These are phyloP conservation scores for Emmonsiellopsis sp. DNA, from an alignment of 2,329 filamentous ascomycete genomes.

Conservation along the genomic window DNA sequence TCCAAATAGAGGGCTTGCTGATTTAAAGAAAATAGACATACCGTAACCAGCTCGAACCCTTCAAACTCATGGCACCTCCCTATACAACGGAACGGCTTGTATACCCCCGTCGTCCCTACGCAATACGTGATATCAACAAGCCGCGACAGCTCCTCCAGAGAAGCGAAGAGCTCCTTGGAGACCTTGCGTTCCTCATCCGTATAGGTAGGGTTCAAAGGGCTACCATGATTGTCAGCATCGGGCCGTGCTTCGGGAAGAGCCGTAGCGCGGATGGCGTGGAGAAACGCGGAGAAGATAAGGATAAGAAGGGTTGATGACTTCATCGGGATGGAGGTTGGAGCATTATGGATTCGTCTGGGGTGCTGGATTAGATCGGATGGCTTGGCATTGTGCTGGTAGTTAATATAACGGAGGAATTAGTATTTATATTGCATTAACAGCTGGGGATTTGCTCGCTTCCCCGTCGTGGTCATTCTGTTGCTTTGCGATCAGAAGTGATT, in stretches of 20 bases:
- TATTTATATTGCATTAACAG: too few species aligned
- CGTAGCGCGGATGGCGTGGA: not conserved
- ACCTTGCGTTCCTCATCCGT: slow-evolving; percentile 27
- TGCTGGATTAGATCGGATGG: too few species aligned
- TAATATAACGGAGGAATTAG: too few species aligned
- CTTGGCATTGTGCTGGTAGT: too few species aligned
- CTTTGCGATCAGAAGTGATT: too few species aligned
- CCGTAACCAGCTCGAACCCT: slow-evolving; percentile 63
- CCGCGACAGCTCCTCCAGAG: slow-evolving; percentile 79
- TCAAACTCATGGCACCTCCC: slow-evolving; percentile 81
- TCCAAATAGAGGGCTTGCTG: not conserved
- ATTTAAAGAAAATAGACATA: slow-evolving; percentile 14
- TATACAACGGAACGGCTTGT: slow-evolving; percentile 72
- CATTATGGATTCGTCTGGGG: too few species aligned
- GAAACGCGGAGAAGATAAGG: not conserved
- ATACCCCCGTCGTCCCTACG: slow-evolving; percentile 73
- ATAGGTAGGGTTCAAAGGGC: not conserved
- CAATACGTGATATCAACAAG: slow-evolving; percentile 94
- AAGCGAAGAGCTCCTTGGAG: slow-evolving; percentile 59
- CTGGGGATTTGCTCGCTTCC: too few species aligned
- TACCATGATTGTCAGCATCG: not conserved
- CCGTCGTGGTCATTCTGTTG: too few species aligned
- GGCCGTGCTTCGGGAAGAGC: not conserved
- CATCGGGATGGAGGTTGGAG: not conserved
- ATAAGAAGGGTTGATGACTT: not conserved